Evolutionary conservation across 73 alveolate species (phyloP).

Genomic region (Effrenium voratum): DNA sequence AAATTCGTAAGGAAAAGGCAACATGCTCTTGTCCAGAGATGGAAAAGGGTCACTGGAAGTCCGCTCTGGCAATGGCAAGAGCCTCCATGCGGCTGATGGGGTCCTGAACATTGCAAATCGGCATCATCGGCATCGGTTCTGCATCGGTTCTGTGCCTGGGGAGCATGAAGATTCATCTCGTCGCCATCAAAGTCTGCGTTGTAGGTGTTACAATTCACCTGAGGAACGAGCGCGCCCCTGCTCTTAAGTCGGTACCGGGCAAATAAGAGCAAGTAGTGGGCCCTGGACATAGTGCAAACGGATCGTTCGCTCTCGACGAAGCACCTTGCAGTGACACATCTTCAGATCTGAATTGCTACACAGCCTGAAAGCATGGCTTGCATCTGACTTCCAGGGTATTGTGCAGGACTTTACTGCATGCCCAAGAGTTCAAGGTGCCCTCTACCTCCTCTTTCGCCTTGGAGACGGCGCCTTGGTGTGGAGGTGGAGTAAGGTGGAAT

Average conservation of each 20-base stretch:
- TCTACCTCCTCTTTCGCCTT: too few species aligned
- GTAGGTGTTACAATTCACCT: constrained; percentile 99
- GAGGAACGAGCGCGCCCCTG: too few species aligned
- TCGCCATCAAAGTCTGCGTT: constrained; percentile 99
- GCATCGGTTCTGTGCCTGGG: constrained; percentile 95
- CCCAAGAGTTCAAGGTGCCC: too few species aligned
- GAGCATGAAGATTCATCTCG: constrained; percentile 99
- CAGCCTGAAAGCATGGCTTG: too few species aligned
- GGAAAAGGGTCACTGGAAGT: constrained; percentile 94
- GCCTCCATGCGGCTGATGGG: constrained; percentile 96
- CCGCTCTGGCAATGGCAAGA: constrained; percentile 95
- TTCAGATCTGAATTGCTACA: too few species aligned
- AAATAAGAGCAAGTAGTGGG: neutral
- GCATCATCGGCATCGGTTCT: neutral
- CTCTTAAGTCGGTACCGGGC: neutral
- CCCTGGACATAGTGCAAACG: constrained; percentile 98
- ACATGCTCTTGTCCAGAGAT: neutral
- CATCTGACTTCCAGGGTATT: too few species aligned
- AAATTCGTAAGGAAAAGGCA: constrained; percentile 97
- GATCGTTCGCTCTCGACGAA: constrained; percentile 98
- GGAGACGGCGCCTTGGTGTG: too few species aligned
- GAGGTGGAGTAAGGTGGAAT: too few species aligned
- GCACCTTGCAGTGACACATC: constrained; percentile 95
- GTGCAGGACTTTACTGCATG: too few species aligned
- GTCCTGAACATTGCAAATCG: constrained; percentile 90